Conservation (phyloP, 169 alveolate genomes). For the Amoebophrya sp. region DNA sequence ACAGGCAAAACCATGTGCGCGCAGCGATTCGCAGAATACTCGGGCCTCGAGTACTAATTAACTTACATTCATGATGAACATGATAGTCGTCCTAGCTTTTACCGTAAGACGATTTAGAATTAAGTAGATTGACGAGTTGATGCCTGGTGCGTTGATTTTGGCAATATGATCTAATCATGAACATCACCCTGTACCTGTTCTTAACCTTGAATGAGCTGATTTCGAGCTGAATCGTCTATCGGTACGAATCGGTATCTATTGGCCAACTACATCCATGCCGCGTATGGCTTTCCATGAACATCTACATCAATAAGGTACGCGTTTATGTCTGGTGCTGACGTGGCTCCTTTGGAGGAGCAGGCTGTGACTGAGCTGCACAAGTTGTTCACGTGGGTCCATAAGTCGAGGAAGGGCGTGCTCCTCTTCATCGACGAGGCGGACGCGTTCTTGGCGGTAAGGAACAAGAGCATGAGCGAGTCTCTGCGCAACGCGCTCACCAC, state of each 20-base stretch:
- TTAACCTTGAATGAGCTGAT: too few relatives aligned
- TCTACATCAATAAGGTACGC: conserved; percentile 72
- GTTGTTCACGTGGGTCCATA: conserved; percentile 79
- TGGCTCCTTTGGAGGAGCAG: conserved; percentile 79
- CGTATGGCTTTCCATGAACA: too few relatives aligned
- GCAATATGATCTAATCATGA: too few relatives aligned
- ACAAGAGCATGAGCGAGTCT: conserved; percentile 62
- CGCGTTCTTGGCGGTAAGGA: conserved; percentile 77
- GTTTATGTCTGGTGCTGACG: conserved; percentile 89
- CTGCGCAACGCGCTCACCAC: conserved; percentile 70
- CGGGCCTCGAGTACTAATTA: conserved; percentile 24
- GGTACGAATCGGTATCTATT: too few relatives aligned
- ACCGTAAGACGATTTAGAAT: too few relatives aligned
- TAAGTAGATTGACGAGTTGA: too few relatives aligned
- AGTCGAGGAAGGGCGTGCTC: conserved; percentile 62
- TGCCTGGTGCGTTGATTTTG: too few relatives aligned
- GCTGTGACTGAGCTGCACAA: conserved; percentile 83
- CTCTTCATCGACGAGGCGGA: conserved; percentile 94
- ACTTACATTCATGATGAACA: too few relatives aligned
- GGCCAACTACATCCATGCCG: too few relatives aligned
- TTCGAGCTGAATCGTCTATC: too few relatives aligned
- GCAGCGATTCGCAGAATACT: conserved; percentile 38
- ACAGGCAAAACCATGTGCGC: conserved; percentile 90
- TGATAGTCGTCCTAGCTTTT: too few relatives aligned
- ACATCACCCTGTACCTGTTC: too few relatives aligned